phyloP scores from a whole-genome alignment of 331 rosid species.

The Arachis monticola region DNA sequence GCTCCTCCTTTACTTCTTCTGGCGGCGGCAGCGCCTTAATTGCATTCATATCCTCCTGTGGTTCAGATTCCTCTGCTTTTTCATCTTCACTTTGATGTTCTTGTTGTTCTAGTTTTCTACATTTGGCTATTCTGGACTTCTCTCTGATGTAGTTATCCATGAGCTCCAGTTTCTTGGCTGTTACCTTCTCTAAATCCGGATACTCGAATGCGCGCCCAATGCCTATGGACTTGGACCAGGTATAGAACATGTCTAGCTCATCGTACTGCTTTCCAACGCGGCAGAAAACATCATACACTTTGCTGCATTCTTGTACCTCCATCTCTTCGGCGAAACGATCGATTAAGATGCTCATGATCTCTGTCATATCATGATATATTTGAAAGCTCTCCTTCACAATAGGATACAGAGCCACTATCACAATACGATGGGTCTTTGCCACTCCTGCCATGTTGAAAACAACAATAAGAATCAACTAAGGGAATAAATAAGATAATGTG shows the following conservation, averaged over 20 bases:
- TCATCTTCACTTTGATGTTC: slow-evolving; percentile 6
- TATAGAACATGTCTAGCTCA: slow-evolving; percentile 69
- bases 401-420: slow-evolving; percentile 75
- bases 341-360: slow-evolving; percentile 58
- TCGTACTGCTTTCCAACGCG: slow-evolving; percentile 82
- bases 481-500: neutral
- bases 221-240: slow-evolving; percentile 71
- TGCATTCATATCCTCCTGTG: slow-evolving; percentile 50
- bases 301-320: slow-evolving; percentile 56
- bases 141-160: slow-evolving; percentile 79
- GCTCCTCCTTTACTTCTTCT: slow-evolving; percentile 47
- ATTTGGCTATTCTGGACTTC: slow-evolving; percentile 50
- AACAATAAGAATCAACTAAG: neutral
- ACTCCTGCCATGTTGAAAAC: slow-evolving; percentile 51
- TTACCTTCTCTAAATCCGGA: slow-evolving; percentile 78
- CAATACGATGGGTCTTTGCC: slow-evolving; percentile 69
- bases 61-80: slow-evolving; percentile 18
- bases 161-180: slow-evolving; percentile 67
- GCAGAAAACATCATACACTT: slow-evolving; percentile 69
- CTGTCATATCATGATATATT: slow-evolving; percentile 66
- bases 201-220: slow-evolving; percentile 80
- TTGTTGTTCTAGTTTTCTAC: neutral
- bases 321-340: slow-evolving; percentile 69
- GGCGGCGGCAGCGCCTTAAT: slow-evolving; percentile 83
- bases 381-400: slow-evolving; percentile 81